Percentiles rank a stretch among this genome's conserved stretches.
phyloP scores from a whole-genome alignment of 257 asterid genomes.

The Fraxinus excelsior region DNA sequence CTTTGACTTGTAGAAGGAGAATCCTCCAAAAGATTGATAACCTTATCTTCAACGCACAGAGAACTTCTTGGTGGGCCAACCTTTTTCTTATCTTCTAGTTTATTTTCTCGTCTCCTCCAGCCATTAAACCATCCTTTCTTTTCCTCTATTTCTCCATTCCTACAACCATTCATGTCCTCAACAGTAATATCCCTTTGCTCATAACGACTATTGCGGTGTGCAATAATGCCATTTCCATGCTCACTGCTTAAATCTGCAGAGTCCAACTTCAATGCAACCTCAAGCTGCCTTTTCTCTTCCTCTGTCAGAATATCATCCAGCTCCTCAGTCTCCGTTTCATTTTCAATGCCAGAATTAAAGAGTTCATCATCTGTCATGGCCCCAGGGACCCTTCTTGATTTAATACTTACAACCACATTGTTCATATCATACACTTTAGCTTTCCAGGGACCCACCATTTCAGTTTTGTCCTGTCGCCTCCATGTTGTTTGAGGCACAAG shows the following conservation, averaged over 20 bases:
- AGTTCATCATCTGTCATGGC: conserved; percentile 93
- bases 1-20: conserved; percentile 52
- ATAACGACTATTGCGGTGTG: conserved; percentile 86
- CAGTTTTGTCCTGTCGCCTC: conserved; percentile 85
- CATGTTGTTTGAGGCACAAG: conserved; percentile 88
- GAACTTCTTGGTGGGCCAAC: conserved; percentile 71
- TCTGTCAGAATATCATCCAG: conserved; percentile 79
- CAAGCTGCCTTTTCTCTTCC: conserved; percentile 90
- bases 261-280: conserved; percentile 81
- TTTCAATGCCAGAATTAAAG: conserved; percentile 66
- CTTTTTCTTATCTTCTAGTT: conserved; percentile 55
- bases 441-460: conserved; percentile 85
- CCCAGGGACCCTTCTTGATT: conserved; percentile 93
- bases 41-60: conserved; percentile 61
- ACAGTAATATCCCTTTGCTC: conserved; percentile 77
- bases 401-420: conserved; percentile 89
- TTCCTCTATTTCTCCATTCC: conserved; percentile 58
- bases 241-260: conserved; percentile 56
- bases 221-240: conserved; percentile 55
- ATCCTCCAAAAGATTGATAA: conserved; percentile 64
- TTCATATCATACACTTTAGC: conserved; percentile 97
- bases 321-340: conserved; percentile 75
- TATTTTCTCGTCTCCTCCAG: conserved; percentile 80
- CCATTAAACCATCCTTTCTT: conserved; percentile 84
- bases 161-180: conserved; percentile 52